Conservation (phyloP, 2,329 filamentous ascomycete species). For the Claviceps capensis region DNA sequence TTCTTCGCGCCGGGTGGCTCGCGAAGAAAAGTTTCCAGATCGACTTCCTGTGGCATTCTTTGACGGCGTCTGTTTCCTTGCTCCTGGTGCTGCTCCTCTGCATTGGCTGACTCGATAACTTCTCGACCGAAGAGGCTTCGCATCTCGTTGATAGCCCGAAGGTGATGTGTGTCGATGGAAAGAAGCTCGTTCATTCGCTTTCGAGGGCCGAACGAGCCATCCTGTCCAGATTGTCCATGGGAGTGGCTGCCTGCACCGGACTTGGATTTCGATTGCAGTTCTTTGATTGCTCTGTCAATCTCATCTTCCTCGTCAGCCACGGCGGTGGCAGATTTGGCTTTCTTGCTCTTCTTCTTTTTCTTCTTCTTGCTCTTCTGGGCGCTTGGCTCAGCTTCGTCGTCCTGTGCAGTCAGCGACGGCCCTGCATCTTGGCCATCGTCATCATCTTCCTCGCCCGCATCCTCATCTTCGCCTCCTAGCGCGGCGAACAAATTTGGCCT, state of each 20-base stretch:
- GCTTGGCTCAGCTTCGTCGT: constrained; percentile 11
- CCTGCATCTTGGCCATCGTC: constrained; percentile 19
- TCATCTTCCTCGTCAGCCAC: constrained; percentile 30
- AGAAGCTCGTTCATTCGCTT: constrained; percentile 27
- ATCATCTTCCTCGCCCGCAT: constrained; percentile 18
- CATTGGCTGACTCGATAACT: constrained; percentile 39
- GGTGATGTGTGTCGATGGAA: constrained; percentile 47
- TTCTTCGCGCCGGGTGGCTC: constrained; percentile 43
- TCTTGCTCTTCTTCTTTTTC: constrained; percentile 20
- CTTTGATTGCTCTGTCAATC: constrained; percentile 40
- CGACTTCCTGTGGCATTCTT: constrained; percentile 34
- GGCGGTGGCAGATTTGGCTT: constrained; percentile 17
- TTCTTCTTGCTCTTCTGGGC: constrained; percentile 24
- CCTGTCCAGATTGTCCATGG: constrained; percentile 5
- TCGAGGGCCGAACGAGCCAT: constrained; percentile 4
- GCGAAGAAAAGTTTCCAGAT: constrained; percentile 41
- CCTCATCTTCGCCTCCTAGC: constrained; percentile 30
- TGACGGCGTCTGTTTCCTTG: constrained; percentile 16
- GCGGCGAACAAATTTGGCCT: constrained; percentile 38
- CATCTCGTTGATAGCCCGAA: constrained; percentile 90
- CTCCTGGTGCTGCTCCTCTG: constrained; percentile 30
- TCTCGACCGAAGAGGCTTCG: constrained; percentile 43
- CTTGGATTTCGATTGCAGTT: constrained; percentile 18
- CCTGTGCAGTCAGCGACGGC: constrained; percentile 11
- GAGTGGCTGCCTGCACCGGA: not conserved